Evolutionary conservation across 352 stramenopile species (phyloP).

Genomic region (Pythium rhizo-oryzae): DNA sequence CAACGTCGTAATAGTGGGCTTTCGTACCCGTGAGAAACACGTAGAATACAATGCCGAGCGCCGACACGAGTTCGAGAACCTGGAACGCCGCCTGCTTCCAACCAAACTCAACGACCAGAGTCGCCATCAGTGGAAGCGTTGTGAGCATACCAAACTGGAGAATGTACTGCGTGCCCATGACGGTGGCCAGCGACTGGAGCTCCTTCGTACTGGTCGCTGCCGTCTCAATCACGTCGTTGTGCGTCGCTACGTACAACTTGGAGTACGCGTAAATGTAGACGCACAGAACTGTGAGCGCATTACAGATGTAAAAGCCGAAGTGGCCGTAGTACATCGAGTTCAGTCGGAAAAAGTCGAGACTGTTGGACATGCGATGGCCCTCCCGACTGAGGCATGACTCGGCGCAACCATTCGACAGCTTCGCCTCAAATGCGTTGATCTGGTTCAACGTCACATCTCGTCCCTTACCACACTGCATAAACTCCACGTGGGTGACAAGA

Average conservation of each 20-base stretch:
- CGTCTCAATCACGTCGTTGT: slow-evolving; percentile 58
- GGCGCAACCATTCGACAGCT: slow-evolving; percentile 78
- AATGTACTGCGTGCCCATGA: slow-evolving; percentile 87
- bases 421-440: slow-evolving; percentile 88
- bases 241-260: slow-evolving; percentile 85
- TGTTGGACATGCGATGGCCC: slow-evolving; percentile 73
- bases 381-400: slow-evolving; percentile 84
- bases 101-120: slow-evolving; percentile 80
- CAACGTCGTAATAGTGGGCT: slow-evolving; percentile 84
- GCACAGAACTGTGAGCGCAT: slow-evolving; percentile 77
- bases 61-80: slow-evolving; percentile 78
- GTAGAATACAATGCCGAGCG: slow-evolving; percentile 82
- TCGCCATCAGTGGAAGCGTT: slow-evolving; percentile 84
- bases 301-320: slow-evolving; percentile 90
- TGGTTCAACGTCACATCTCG: slow-evolving; percentile 88
- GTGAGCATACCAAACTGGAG: slow-evolving; percentile 91
- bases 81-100: slow-evolving; percentile 82
- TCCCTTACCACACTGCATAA: slow-evolving; percentile 89
- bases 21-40: slow-evolving; percentile 89
- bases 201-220: slow-evolving; percentile 68
- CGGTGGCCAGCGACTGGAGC: slow-evolving; percentile 73
- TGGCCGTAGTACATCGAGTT: slow-evolving; percentile 91
- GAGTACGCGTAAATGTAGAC: slow-evolving; percentile 83
- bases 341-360: slow-evolving; percentile 89
- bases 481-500: slow-evolving; percentile 83